Base-by-base conservation (phyloP, 2,329 filamentous ascomycete genomes). In the Thelonectria discophora region DNA sequence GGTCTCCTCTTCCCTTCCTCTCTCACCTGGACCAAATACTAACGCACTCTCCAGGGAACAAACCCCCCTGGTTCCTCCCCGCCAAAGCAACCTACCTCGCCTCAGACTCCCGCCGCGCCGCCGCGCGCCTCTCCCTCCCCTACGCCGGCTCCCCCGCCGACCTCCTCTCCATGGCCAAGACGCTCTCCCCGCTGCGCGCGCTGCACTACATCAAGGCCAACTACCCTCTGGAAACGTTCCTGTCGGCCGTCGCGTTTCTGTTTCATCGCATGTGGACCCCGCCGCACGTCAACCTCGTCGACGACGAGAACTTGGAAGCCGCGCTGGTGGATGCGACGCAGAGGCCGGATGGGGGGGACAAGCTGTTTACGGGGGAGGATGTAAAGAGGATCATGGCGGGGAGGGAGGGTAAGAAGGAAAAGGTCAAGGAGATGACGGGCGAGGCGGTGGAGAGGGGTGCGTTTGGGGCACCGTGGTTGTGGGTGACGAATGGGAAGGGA, bases 391-490 rank as follows among this genome's bases (percentile, higher is more conserved):
- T 93, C 54, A 66, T 92, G 58, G 72, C 77, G 3, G 86, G 82
- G 7, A 81, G 80, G 20, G 79, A 82, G 5, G 77, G 84, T 64
- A 73, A 79, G 66, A 82, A 78, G 73, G 72, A 74, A 10, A 67
- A 65, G 30, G 76, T 92, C 27, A 83, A 83, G 60, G 78, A 76
- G 5, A 82, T 82, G 45, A 93, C 90, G 17, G 81, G 86, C 61
- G 81, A 82, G 65, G 89, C 86, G 0, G 74, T 92, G 15, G 83
- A 86, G 39, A 79, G 78, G 51, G 91, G 91, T 0, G 91, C 91
- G 0, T 94, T 91, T 75, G 92, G 92, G 0, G 86, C 87, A 51
- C 92, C 92, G 1, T 94, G 91, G 91, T 81, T 91, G 62, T 88
- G 87, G 84, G 90, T 88, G 3, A 82, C 80, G 17, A 86, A 90